Evolutionary conservation across 331 rosid species (phyloP), one percentile per base, ranked within the genome.

Genomic region (Malus hybrid): DNA sequence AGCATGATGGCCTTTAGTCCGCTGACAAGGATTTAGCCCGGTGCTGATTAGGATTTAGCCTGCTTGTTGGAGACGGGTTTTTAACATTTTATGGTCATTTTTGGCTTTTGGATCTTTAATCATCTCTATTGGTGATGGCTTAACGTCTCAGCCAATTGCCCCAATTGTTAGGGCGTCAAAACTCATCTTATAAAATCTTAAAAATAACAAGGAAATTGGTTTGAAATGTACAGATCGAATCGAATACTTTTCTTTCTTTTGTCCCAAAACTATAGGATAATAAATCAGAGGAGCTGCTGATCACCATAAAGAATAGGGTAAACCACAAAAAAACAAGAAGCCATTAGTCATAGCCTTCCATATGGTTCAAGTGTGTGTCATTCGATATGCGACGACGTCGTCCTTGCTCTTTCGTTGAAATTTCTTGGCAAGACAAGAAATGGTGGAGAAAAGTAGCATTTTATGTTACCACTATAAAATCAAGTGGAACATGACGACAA

Each of bases 111-210:
- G 63, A 55, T 22, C 44, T 39, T 39, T 39, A 39, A 2, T 3
- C 12, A 3, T 36, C 44, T 8, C 64, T 79, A 70, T 66, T 36
- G 3, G 4, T 36, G 11, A 36, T 36, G 42, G 3, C 42, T 36
- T 33, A 72, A 81, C 71, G 80, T 82, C 84, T 24, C 83, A 66
- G 58, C 74, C 75, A 70, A 42, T 29, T 79, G 84, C 84, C 86
- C 76, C 33, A 33, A 42, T 53, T 74, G 36, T 55, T 20, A 76
- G 81, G 88, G 77, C 10, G 62, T 48, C 64, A n/a, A 77, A 74
- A 24, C 22, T 78, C 73, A 29, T 77, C 83, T 67, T 36, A n/a
- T n/a, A 66, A 66, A 66, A 29, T 30, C 68, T 11, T 29, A 15
- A 9, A 62, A 32, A 30, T 32, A 32, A 18, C 8, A 62, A 7